Evolutionary conservation across 2,329 filamentous ascomycete genomes (phyloP).

Genomic region (Penicillium griseofulvum): DNA sequence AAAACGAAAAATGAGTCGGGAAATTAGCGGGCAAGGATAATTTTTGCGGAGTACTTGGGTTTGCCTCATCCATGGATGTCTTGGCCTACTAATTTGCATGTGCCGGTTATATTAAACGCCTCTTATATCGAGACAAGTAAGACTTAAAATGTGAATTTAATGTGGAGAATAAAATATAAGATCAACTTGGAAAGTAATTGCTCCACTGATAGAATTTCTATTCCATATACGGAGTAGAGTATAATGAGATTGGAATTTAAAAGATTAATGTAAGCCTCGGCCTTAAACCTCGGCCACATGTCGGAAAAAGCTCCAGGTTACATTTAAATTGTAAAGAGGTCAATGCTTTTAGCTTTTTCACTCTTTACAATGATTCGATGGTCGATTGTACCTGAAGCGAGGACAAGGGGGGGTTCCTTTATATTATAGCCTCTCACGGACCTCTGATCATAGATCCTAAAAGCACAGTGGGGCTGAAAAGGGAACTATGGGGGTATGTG

Average conservation of each 20-base stretch:
- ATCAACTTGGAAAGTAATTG: no score
- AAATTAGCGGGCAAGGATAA: no score
- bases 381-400: neutral
- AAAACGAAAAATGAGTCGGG: no score
- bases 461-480: constrained; percentile 7
- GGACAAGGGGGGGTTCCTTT: neutral
- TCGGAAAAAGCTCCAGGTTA: neutral
- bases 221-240: no score
- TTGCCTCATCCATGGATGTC: no score
- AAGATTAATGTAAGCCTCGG: neutral
- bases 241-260: no score
- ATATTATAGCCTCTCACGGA: neutral
- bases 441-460: neutral
- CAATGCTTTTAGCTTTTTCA: neutral
- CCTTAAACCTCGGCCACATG: neutral
- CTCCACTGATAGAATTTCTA: neutral
- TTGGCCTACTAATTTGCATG: no score
- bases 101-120: no score
- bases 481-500: constrained; percentile 22
- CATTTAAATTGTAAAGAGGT: neutral
- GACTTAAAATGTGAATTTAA: no score
- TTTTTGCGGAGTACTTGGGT: no score
- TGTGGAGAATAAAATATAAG: no score
- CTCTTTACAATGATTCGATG: neutral
- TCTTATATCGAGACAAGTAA: no score